These are phyloP conservation scores for Calycina herbarum DNA, from an alignment of 2,329 filamentous ascomycete genomes.

Conservation along the genomic window DNA sequence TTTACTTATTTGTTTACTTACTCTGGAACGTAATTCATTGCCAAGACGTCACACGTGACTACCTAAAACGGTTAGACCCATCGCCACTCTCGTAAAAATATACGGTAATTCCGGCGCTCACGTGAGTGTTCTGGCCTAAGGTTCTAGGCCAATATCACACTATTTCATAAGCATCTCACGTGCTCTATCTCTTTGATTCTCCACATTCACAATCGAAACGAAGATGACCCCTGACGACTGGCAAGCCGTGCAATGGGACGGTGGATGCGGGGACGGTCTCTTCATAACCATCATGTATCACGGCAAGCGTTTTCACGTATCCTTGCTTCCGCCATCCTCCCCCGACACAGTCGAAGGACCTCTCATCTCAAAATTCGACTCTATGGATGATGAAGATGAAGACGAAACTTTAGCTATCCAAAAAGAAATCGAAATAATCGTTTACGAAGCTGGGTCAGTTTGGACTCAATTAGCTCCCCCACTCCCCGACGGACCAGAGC, in stretches of 20 bases:
- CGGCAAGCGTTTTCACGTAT: slow-evolving; percentile 9
- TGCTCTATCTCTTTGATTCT: too few species aligned
- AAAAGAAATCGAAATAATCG: slow-evolving; percentile 17
- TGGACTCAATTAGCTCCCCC: slow-evolving; percentile 12
- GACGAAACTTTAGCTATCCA: slow-evolving; percentile 10
- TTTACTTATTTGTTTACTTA: too few species aligned
- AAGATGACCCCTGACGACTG: too few species aligned
- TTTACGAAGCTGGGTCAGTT: slow-evolving; percentile 11
- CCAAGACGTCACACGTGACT: too few species aligned
- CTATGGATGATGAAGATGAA: slow-evolving; percentile 11
- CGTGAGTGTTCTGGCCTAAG: too few species aligned
- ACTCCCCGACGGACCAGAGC: background rate
- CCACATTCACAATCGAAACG: too few species aligned
- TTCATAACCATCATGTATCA: slow-evolving; percentile 12
- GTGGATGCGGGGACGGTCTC: slow-evolving; percentile 12
- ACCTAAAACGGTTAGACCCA: too few species aligned
- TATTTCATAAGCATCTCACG: too few species aligned
- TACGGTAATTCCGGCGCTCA: too few species aligned
- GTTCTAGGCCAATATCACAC: too few species aligned
- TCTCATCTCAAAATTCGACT: slow-evolving; percentile 9
- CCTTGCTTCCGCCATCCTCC: slow-evolving; percentile 6
- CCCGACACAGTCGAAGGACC: slow-evolving; percentile 13
- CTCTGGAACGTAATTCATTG: too few species aligned
- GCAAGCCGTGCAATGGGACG: slow-evolving; percentile 6
- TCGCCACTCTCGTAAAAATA: too few species aligned